phyloP scores from a whole-genome alignment of 441 rosid genomes.

The Geranium incanum region DNA sequence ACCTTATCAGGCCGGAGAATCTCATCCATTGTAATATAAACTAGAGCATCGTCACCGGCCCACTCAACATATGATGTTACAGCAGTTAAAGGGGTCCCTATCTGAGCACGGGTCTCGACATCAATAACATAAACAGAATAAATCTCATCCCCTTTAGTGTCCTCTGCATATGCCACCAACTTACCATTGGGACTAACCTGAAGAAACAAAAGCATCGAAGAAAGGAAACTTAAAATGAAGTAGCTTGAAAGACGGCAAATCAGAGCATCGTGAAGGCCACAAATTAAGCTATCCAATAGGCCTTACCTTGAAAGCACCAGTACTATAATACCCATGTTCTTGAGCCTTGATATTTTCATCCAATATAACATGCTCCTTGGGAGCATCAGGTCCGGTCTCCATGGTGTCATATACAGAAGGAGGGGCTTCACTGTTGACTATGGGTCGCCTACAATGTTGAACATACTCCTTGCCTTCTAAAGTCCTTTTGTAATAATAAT shows the following conservation, averaged over 20 bases:
- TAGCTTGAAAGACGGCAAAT: background rate
- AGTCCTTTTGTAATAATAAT: conserved; percentile 60
- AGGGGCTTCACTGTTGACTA: conserved; percentile 31
- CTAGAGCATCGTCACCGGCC: conserved; percentile 76
- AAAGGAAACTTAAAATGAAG: background rate
- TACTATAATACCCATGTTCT: conserved; percentile 44
- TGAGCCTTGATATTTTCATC: conserved; percentile 79
- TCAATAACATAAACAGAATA: conserved; percentile 55
- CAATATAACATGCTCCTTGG: conserved; percentile 69
- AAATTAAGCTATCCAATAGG: background rate
- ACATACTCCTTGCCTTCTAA: conserved; percentile 79
- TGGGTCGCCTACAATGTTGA: conserved; percentile 54
- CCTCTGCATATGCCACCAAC: conserved; percentile 80
- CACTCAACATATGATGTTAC: conserved; percentile 52
- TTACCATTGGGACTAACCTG: conserved; percentile 71
- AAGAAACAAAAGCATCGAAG: conserved; percentile 8
- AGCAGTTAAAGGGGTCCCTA: conserved; percentile 49
- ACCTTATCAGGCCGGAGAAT: conserved; percentile 87
- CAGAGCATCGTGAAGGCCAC: background rate
- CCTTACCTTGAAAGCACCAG: conserved; percentile 57
- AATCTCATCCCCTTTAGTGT: conserved; percentile 74
- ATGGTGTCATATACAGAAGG: conserved; percentile 68
- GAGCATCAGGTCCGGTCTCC: conserved; percentile 63
- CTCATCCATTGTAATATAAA: conserved; percentile 76
- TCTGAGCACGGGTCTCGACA: conserved; percentile 41